These are phyloP conservation scores for Imleria badia DNA, from an alignment of 768 basidiomycete genomes.

Conservation along the genomic window DNA sequence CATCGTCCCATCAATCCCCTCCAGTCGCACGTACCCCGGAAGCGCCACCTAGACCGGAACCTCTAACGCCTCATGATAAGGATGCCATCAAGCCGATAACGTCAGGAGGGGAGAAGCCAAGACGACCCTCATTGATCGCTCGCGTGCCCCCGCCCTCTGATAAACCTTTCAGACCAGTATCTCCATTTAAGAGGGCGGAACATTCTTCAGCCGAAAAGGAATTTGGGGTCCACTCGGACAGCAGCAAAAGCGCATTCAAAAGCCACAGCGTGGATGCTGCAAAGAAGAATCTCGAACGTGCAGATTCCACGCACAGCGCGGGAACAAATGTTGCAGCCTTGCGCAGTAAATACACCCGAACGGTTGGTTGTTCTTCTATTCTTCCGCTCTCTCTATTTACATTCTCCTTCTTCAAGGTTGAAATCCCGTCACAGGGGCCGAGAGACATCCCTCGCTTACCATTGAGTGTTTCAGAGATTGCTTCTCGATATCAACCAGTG, in stretches of 20 bases:
- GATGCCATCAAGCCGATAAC: neutral
- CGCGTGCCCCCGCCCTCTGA: slow-evolving; percentile 16
- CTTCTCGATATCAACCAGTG: slow-evolving; percentile 55
- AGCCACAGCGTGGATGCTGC: slow-evolving; percentile 33
- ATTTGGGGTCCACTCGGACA: slow-evolving; percentile 30
- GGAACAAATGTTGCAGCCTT: slow-evolving; percentile 69
- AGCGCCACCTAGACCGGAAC: neutral
- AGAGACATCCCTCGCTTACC: slow-evolving; percentile 65
- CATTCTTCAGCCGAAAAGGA: slow-evolving; percentile 30
- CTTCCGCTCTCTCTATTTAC: neutral
- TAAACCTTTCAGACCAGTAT: slow-evolving; percentile 12
- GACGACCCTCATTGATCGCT: slow-evolving; percentile 24
- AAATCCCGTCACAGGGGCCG: slow-evolving; percentile 51
- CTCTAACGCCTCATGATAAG: neutral
- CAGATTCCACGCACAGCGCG: slow-evolving; percentile 51
- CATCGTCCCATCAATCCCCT: slow-evolving; percentile 3
- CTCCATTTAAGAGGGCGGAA: slow-evolving; percentile 23
- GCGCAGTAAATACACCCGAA: slow-evolving; percentile 58
- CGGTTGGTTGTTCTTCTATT: slow-evolving; percentile 39
- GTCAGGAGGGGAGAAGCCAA: slow-evolving; percentile 9
- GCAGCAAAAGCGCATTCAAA: slow-evolving; percentile 17
- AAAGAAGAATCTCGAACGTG: slow-evolving; percentile 44
- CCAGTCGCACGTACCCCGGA: neutral
- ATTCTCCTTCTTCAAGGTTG: slow-evolving; percentile 39
- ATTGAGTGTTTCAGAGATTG: slow-evolving; percentile 61